A percentile compares a stretch with the other conserved stretches of the same genome.
Evolutionary conservation across 108 stramenopile genomes (phyloP).

Genomic region (Skeletonema grethae): DNA sequence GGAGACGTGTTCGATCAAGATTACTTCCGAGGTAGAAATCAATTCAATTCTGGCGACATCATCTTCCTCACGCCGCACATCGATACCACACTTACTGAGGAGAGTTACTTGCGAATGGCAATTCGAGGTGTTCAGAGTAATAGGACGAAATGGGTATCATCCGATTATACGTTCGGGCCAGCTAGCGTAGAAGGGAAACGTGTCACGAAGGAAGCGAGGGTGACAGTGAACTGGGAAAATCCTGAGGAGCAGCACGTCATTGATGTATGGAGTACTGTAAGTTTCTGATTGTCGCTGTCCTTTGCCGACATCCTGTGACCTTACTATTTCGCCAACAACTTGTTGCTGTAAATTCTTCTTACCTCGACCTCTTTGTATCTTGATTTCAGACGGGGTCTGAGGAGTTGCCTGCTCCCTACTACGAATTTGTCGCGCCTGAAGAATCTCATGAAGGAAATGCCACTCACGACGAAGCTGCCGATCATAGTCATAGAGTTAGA

Average conservation of each 20-base stretch:
- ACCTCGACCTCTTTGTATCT: not conserved
- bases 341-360: not conserved
- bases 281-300: not conserved
- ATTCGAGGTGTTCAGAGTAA: conserved; percentile 27
- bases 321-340: not conserved
- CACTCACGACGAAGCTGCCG: not conserved
- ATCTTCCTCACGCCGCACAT: conserved; percentile 49
- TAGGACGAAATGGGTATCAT: conserved; percentile 17
- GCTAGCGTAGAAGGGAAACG: conserved; percentile 44
- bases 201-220: conserved; percentile 23
- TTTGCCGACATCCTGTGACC: not conserved
- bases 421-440: not conserved
- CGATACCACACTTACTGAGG: conserved; percentile 45
- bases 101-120: conserved; percentile 17
- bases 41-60: conserved; percentile 43
- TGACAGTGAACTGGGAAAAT: conserved; percentile 48
- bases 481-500: not conserved
- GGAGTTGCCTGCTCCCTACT: conserved; percentile 28
- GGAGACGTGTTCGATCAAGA: conserved; percentile 48
- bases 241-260: conserved; percentile 55
- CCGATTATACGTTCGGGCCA: conserved; percentile 41
- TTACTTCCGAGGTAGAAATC: conserved; percentile 49
- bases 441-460: not conserved
- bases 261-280: conserved; percentile 37
- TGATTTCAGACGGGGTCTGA: conserved; percentile 16